A percentile compares a stretch with the other conserved stretches of the same genome.
Evolutionary conservation across 305 asterid genomes (phyloP).

Genomic region (Rubia peregrina): DNA sequence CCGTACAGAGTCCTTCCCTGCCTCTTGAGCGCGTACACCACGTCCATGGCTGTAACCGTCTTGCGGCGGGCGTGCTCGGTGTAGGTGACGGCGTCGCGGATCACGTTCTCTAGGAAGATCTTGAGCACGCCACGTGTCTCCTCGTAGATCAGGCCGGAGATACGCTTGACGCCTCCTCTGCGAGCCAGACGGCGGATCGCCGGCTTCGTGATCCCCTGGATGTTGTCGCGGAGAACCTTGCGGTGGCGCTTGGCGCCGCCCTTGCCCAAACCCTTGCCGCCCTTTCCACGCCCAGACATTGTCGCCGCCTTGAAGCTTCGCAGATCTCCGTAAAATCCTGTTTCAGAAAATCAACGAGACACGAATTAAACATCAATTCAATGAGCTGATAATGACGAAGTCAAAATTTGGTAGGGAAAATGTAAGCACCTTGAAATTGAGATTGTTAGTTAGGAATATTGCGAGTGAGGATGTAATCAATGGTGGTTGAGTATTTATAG

Average conservation of each 20-base stretch:
- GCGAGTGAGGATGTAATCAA: background rate
- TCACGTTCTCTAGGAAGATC: conserved; percentile 57
- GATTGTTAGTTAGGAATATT: background rate
- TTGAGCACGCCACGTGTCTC: conserved; percentile 65
- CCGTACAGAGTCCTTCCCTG: conserved; percentile 61
- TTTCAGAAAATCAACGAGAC: background rate
- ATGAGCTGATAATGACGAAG: too few relatives aligned
- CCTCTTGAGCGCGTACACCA: conserved; percentile 58
- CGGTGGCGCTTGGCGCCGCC: conserved; percentile 68
- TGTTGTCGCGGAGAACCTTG: conserved; percentile 61
- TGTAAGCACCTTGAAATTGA: background rate
- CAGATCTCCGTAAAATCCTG: background rate
- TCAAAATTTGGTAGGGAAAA: background rate
- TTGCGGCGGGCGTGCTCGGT: conserved; percentile 64
- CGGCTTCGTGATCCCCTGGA: conserved; percentile 60
- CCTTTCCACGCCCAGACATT: conserved; percentile 67
- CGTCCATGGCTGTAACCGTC: conserved; percentile 70
- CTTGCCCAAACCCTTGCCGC: conserved; percentile 66
- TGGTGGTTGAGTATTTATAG: conserved; percentile 17
- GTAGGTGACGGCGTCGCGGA: conserved; percentile 55
- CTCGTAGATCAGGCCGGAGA: conserved; percentile 50
- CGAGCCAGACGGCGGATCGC: conserved; percentile 58
- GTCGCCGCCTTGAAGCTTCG: background rate
- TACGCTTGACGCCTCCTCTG: conserved; percentile 67
- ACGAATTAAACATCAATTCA: background rate